These are phyloP conservation scores for Alternaria alternata DNA, from an alignment of 2,329 filamentous ascomycete species.

Conservation along the genomic window DNA sequence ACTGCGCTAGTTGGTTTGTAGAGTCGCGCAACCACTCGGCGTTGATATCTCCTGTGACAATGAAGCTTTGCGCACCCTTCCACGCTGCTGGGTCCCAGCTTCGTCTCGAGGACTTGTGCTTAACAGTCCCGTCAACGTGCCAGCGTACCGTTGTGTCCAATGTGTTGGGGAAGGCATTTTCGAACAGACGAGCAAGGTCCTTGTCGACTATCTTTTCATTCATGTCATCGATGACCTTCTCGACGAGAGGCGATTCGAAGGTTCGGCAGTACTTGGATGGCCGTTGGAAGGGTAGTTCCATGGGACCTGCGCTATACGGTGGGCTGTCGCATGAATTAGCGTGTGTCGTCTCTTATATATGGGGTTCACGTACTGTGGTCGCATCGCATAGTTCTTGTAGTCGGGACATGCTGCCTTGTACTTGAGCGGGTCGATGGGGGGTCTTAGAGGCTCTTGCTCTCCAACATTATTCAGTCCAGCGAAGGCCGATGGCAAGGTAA, in stretches of 20 bases:
- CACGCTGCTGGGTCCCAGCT: conserved; percentile 64
- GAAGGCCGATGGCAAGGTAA: conserved; percentile 12
- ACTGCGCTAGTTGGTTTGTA: conserved; percentile 91
- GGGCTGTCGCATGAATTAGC: conserved; percentile 59
- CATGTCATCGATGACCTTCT: conserved; percentile 85
- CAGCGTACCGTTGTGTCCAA: conserved; percentile 90
- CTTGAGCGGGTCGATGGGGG: conserved; percentile 43
- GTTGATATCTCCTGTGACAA: conserved; percentile 92
- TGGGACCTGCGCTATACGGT: conserved; percentile 80
- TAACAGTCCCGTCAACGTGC: conserved; percentile 71
- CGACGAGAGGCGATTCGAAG: conserved; percentile 85
- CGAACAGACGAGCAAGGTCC: conserved; percentile 90
- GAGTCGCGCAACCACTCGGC: conserved; percentile 93
- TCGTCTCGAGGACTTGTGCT: conserved; percentile 50
- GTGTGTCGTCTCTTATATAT: background rate
- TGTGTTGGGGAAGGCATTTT: conserved; percentile 93
- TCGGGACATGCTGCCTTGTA: conserved; percentile 67
- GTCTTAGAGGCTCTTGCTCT: conserved; percentile 43
- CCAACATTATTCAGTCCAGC: conserved; percentile 21
- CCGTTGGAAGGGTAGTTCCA: conserved; percentile 84
- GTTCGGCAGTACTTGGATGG: conserved; percentile 84
- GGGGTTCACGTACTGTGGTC: conserved; percentile 64
- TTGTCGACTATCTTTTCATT: conserved; percentile 81
- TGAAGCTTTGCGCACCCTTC: conserved; percentile 88
- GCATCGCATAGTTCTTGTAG: conserved; percentile 67